A percentile compares a stretch with the other conserved stretches of the same genome.
These are phyloP conservation scores for Zhuliangozyma blackwelliae DNA, from an alignment of 1,139 yeast genomes.

Conservation along the genomic window DNA sequence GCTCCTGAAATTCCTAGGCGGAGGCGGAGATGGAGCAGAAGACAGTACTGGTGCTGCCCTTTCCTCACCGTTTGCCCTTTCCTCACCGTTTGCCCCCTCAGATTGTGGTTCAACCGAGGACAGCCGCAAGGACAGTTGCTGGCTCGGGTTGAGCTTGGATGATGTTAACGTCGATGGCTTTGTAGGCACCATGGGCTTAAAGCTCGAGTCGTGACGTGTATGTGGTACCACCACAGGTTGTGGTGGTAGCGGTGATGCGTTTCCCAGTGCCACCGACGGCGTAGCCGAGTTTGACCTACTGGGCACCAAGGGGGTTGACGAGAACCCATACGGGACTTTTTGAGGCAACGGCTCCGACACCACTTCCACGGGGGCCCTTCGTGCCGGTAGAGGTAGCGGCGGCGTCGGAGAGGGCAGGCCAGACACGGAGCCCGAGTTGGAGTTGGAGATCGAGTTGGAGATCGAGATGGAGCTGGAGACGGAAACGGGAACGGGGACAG, in stretches of 20 bases:
- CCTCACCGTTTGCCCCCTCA: background rate
- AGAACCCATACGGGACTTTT: conserved; percentile 37
- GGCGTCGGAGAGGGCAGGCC: background rate
- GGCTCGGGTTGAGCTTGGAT: conserved; percentile 8
- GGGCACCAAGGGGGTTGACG: conserved; percentile 39
- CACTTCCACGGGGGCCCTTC: conserved; percentile 1
- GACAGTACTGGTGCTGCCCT: conserved; percentile 4
- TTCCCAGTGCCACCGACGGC: conserved; percentile 11
- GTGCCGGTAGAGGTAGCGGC: conserved; percentile 5
- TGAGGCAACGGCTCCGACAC: conserved; percentile 22
- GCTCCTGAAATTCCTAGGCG: conserved; percentile 15
- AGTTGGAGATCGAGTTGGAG: no score
- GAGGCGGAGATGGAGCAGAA: conserved; percentile 28
- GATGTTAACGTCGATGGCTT: conserved; percentile 29
- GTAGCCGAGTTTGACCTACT: conserved; percentile 30
- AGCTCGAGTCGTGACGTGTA: conserved; percentile 3
- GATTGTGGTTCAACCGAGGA: no score
- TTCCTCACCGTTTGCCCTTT: background rate
- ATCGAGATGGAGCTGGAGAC: no score
- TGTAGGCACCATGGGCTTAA: conserved; percentile 34
- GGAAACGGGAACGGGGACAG: no score
- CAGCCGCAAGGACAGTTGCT: background rate
- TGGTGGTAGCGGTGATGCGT: conserved; percentile 2
- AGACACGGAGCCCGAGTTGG: no score
- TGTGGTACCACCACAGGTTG: background rate